phyloP scores from a whole-genome alignment of 2,329 filamentous ascomycete genomes.

The Atkinsonella hypoxylon region DNA sequence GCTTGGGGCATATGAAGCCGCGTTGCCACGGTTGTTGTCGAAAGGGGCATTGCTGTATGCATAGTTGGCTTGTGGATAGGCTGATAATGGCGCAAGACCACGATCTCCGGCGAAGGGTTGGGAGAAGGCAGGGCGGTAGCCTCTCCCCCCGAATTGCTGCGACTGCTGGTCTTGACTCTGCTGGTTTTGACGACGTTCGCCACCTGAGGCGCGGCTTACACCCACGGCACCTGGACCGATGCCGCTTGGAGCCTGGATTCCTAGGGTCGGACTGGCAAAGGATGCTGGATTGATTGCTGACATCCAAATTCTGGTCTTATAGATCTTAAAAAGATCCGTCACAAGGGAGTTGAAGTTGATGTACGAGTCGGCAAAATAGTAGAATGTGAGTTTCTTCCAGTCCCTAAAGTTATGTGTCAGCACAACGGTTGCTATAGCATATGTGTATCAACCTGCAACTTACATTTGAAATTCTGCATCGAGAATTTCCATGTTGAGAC shows the following conservation, averaged over 20 bases:
- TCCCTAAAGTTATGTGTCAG: constrained; percentile 49
- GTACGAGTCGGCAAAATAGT: constrained; percentile 95
- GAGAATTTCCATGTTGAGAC: constrained; percentile 94
- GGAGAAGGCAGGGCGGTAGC: constrained; percentile 30
- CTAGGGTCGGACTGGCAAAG: constrained; percentile 68
- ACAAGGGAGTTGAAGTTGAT: constrained; percentile 99
- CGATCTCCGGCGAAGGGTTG: constrained; percentile 32
- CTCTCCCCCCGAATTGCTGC: constrained; percentile 25
- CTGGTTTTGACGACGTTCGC: constrained; percentile 38
- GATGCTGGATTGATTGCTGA: constrained; percentile 97
- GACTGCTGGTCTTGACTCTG: constrained; percentile 23
- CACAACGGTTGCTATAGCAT: background rate
- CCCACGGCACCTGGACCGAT: constrained; percentile 56
- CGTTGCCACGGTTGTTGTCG: constrained; percentile 19
- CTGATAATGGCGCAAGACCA: constrained; percentile 23
- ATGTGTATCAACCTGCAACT: constrained; percentile 27
- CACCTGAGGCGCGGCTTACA: constrained; percentile 33
- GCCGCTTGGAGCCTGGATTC: constrained; percentile 56
- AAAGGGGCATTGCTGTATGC: constrained; percentile 22
- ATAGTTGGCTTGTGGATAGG: constrained; percentile 24
- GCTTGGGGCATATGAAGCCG: constrained; percentile 16
- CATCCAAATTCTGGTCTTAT: constrained; percentile 99
- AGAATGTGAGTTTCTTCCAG: constrained; percentile 97
- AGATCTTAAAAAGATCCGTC: constrained; percentile 96
- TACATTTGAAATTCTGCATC: constrained; percentile 98